Conservation (phyloP, 106 monocot species). For the Dendrobium officinale region DNA sequence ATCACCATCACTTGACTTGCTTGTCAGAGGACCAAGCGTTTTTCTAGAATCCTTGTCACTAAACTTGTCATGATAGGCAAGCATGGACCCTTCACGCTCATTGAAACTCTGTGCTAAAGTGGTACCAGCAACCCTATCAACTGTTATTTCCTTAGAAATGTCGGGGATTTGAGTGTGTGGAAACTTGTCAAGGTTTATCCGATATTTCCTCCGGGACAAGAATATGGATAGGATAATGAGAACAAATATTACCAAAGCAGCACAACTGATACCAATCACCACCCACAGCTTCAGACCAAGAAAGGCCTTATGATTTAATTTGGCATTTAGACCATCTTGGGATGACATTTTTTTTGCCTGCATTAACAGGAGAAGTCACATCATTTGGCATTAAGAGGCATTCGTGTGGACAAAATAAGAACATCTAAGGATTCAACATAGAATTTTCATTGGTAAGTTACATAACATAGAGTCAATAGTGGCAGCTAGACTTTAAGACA, state of each 20-base stretch:
- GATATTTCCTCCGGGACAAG: constrained; percentile 29
- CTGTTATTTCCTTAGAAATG: constrained; percentile 65
- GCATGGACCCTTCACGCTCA: constrained; percentile 24
- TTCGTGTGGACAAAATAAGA: not conserved
- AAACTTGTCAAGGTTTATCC: constrained; percentile 20
- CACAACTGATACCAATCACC: constrained; percentile 41
- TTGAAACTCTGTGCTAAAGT: constrained; percentile 38
- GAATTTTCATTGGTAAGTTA: not conserved
- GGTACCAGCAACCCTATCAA: constrained; percentile 30
- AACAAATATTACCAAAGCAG: constrained; percentile 25
- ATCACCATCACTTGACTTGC: constrained; percentile 54
- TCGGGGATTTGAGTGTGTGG: constrained; percentile 50
- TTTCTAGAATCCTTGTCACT: constrained; percentile 40
- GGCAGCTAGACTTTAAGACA: not conserved
- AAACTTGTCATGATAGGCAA: constrained; percentile 24
- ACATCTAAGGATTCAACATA: not conserved
- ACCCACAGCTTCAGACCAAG: constrained; percentile 53
- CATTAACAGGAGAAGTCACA: not conserved
- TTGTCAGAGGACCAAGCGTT: constrained; percentile 32
- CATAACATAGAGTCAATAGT: not conserved
- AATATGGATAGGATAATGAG: constrained; percentile 41
- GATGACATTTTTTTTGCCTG: constrained; percentile 38
- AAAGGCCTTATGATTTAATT: constrained; percentile 35
- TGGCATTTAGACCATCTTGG: constrained; percentile 17
- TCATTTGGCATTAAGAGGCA: not conserved